Percentiles rank a stretch among this genome's conserved stretches.
phyloP scores from a whole-genome alignment of 345 rosid species.

The Aquilaria yunnanensis region DNA sequence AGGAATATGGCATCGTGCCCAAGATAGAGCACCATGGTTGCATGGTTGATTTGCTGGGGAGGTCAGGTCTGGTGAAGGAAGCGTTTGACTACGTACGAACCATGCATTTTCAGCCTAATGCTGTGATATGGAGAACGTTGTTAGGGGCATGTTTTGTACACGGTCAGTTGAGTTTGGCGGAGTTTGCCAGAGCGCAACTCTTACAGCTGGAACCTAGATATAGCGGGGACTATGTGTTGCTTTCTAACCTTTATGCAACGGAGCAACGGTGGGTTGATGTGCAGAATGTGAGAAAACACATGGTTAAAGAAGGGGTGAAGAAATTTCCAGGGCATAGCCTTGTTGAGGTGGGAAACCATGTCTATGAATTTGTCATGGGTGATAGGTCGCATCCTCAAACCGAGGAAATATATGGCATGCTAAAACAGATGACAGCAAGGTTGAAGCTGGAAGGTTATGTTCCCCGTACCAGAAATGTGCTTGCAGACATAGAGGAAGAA shows the following conservation, averaged over 20 bases:
- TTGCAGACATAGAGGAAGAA: constrained; percentile 74
- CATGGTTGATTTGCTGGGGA: constrained; percentile 79
- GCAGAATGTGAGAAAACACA: constrained; percentile 54
- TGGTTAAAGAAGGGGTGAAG: constrained; percentile 52
- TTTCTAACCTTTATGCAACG: constrained; percentile 77
- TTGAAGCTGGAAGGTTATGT: constrained; percentile 57
- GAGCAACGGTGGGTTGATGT: constrained; percentile 72
- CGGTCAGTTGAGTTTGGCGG: constrained; percentile 54
- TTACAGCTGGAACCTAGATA: constrained; percentile 58
- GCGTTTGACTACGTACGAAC: constrained; percentile 45
- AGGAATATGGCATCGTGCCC: constrained; percentile 57
- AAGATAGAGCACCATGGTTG: constrained; percentile 82
- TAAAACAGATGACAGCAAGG: constrained; percentile 46
- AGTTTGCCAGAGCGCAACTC: constrained; percentile 45
- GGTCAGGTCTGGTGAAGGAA: constrained; percentile 68
- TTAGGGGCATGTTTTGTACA: constrained; percentile 66
- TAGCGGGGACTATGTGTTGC: constrained; percentile 76
- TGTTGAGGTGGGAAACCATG: constrained; percentile 65
- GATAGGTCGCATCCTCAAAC: constrained; percentile 60
- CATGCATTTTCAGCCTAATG: constrained; percentile 67
- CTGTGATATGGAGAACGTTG: constrained; percentile 76
- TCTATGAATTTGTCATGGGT: constrained; percentile 63
- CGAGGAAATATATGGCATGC: constrained; percentile 42
- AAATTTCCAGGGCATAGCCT: constrained; percentile 69
- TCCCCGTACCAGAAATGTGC: constrained; percentile 49